Conservation (phyloP, 495 filamentous ascomycete genomes). For the Penicillium soppii region DNA sequence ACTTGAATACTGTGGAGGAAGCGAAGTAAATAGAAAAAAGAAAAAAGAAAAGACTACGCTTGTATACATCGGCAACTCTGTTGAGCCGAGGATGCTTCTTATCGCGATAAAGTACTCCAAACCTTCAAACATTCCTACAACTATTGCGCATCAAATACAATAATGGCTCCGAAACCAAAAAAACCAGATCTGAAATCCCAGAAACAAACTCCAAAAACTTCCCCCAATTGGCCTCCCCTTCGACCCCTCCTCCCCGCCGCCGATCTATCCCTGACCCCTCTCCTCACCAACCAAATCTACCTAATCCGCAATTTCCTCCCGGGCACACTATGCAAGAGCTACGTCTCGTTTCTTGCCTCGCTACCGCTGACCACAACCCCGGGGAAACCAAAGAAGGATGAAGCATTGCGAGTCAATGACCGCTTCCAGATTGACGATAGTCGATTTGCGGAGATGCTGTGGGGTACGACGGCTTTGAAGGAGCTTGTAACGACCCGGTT, state of each 20-base stretch:
- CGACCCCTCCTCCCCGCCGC: constrained; percentile 67
- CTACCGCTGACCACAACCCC: constrained; percentile 80
- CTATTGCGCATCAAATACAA: not conserved
- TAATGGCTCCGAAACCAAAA: constrained; percentile 26
- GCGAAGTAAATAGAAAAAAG: too few relatives aligned
- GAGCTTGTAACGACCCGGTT: constrained; percentile 26
- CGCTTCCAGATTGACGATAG: constrained; percentile 81
- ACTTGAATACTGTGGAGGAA: too few relatives aligned
- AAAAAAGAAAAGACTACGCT: too few relatives aligned
- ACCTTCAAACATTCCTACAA: not conserved
- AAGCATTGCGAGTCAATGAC: constrained; percentile 87
- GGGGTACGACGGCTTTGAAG: constrained; percentile 48
- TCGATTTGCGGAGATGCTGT: constrained; percentile 71
- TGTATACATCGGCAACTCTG: too few relatives aligned
- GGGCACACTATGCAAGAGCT: constrained; percentile 74
- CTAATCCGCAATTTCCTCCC: constrained; percentile 78
- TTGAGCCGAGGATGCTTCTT: too few relatives aligned
- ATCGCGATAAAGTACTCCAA: not conserved
- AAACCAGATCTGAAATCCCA: constrained; percentile 21
- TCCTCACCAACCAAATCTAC: constrained; percentile 69
- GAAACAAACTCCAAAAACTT: constrained; percentile 15
- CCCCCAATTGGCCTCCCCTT: constrained; percentile 76
- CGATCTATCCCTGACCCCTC: constrained; percentile 58
- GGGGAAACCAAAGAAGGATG: constrained; percentile 77
- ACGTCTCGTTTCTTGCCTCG: constrained; percentile 72